Evolutionary conservation across 2,329 filamentous ascomycete species (phyloP).

Genomic region (Clarireedia monteithiana): DNA sequence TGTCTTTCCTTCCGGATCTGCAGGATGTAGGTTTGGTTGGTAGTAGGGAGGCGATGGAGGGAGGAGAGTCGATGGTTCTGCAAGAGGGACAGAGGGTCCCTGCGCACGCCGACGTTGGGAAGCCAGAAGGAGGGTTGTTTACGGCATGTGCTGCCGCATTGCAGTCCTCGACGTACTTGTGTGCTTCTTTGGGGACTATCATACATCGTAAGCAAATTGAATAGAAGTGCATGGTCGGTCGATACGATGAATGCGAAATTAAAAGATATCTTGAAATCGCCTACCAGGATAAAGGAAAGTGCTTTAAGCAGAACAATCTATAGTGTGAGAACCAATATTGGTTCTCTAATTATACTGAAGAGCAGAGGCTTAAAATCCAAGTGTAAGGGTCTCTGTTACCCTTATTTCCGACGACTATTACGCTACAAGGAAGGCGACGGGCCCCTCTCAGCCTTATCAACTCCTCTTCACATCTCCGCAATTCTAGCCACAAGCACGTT

Average conservation of each 20-base stretch:
- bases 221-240: background rate
- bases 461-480: background rate
- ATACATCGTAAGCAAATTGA: background rate
- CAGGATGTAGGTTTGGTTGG: conserved; percentile 21
- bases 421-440: background rate
- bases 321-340: too few species aligned
- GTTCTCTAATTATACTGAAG: too few species aligned
- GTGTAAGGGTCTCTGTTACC: background rate
- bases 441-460: background rate
- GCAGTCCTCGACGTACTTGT: conserved; percentile 14
- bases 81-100: conserved; percentile 4
- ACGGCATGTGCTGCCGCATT: conserved; percentile 31
- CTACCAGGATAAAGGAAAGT: background rate
- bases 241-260: background rate
- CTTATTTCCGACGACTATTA: background rate
- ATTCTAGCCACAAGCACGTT: background rate
- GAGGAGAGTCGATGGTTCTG: conserved; percentile 1
- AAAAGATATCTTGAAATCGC: background rate
- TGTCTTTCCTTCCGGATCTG: conserved; percentile 19
- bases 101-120: conserved; percentile 17
- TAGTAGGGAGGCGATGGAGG: conserved; percentile 7
- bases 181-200: background rate
- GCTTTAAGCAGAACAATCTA: too few species aligned
- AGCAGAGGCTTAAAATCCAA: too few species aligned
- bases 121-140: conserved; percentile 26